A percentile compares a stretch with the other conserved stretches of the same genome.
phyloP scores from a whole-genome alignment of 2,329 filamentous ascomycete genomes.

The Fusarium phyllophilum region DNA sequence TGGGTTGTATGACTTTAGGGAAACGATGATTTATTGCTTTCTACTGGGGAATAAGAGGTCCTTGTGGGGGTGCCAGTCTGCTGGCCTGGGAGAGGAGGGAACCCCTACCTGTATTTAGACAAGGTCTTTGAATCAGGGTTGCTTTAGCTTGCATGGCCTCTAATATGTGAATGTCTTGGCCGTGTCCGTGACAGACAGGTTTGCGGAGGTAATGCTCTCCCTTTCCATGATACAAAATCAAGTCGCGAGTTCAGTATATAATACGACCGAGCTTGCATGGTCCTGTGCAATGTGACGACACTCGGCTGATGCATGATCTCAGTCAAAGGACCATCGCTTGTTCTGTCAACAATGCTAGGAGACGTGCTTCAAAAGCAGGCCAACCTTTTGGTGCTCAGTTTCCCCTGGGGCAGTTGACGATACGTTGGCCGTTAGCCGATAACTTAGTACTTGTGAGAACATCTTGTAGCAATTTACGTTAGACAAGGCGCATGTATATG shows the following conservation, averaged over 20 bases:
- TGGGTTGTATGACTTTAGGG: slow-evolving; percentile 44
- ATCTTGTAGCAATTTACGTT: background rate
- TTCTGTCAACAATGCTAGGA: background rate
- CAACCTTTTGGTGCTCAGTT: background rate
- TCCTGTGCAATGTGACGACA: background rate
- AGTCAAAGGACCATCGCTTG: background rate
- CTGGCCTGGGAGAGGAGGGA: slow-evolving; percentile 33
- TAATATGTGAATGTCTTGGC: background rate
- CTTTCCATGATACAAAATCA: background rate
- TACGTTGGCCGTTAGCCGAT: background rate
- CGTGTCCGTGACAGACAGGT: background rate
- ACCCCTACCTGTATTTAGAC: slow-evolving; percentile 40
- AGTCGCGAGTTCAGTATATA: background rate
- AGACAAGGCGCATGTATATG: background rate
- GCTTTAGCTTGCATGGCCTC: background rate
- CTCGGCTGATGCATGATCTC: background rate
- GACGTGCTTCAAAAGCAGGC: background rate
- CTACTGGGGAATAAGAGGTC: slow-evolving; percentile 22
- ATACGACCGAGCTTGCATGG: background rate
- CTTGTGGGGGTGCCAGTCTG: slow-evolving; percentile 27
- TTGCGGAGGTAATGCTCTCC: background rate
- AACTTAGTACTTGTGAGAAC: background rate
- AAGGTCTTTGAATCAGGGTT: slow-evolving; percentile 36
- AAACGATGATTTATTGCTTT: slow-evolving; percentile 36
- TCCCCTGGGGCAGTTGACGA: background rate